phyloP scores from a whole-genome alignment of 2,329 filamentous ascomycete genomes.

The Colletotrichum sp. region DNA sequence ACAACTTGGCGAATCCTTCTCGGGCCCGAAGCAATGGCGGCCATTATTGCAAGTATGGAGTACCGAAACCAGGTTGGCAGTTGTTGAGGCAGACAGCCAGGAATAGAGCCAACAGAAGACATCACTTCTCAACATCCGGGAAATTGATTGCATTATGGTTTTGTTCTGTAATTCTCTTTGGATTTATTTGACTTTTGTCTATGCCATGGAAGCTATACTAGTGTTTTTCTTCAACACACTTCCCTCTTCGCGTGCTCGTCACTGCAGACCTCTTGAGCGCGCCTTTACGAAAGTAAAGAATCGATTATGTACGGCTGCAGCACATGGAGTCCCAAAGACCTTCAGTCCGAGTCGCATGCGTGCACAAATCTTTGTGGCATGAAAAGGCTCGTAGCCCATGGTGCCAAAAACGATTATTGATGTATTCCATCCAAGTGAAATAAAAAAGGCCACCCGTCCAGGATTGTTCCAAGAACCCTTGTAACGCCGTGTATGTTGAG shows the following conservation, averaged over 20 bases:
- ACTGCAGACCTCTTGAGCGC: background rate
- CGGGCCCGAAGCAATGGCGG: background rate
- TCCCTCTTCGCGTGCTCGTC: background rate
- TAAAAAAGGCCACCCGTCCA: background rate
- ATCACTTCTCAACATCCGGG: background rate
- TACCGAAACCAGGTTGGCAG: background rate
- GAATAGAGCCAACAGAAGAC: no score
- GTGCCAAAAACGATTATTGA: background rate
- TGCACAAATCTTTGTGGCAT: background rate
- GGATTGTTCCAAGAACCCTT: background rate
- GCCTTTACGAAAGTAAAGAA: background rate
- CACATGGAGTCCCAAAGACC: background rate
- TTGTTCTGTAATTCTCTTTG: background rate
- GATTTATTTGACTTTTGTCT: constrained; percentile 1
- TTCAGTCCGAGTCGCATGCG: background rate
- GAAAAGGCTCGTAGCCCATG: background rate
- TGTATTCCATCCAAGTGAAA: background rate
- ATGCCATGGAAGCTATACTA: background rate
- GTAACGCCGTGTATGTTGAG: constrained; percentile 10
- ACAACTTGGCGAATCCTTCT: constrained; percentile 2
- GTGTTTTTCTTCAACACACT: background rate
- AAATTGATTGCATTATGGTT: background rate
- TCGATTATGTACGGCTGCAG: constrained; percentile 10
- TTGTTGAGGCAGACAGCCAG: background rate
- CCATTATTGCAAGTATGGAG: background rate